Conservation (phyloP, 768 basidiomycete genomes). For the Boletus rubescentipes region DNA sequence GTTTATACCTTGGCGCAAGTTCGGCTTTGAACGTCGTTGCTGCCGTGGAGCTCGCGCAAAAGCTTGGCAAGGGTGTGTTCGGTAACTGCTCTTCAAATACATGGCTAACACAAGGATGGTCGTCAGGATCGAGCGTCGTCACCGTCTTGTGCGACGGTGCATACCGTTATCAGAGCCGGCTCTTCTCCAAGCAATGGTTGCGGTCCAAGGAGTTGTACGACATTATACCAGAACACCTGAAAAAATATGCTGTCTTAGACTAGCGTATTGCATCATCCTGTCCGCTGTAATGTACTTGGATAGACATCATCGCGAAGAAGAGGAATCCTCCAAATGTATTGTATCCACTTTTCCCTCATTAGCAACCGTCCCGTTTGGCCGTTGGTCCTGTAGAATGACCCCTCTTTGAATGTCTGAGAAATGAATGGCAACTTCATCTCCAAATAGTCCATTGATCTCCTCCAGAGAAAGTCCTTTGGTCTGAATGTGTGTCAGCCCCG, state of each 20-base stretch:
- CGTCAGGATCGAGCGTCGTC: conserved; percentile 73
- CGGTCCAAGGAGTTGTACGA: conserved; percentile 71
- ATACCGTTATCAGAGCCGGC: conserved; percentile 92
- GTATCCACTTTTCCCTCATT: not conserved
- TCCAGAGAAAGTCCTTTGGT: no score
- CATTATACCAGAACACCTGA: conserved; percentile 79
- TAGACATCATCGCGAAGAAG: not conserved
- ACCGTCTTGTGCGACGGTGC: conserved; percentile 96
- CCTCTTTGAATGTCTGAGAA: no score
- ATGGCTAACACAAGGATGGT: not conserved
- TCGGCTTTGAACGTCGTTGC: conserved; percentile 95
- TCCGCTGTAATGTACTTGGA: not conserved
- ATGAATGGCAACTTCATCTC: no score
- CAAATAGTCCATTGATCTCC: no score
- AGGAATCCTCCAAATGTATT: not conserved
- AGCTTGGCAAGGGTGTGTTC: conserved; percentile 72
- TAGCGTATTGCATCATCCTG: conserved; percentile 30
- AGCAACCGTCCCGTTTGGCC: no score
- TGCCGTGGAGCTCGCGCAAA: conserved; percentile 82
- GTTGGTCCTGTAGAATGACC: no score
- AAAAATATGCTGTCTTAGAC: conserved; percentile 87
- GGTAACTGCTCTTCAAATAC: not conserved
- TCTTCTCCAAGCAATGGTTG: conserved; percentile 95
- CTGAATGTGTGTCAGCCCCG: no score
- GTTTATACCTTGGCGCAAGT: conserved; percentile 92